A percentile compares a stretch with the other conserved stretches of the same genome.
Conservation (phyloP, 495 filamentous ascomycete species). For the Beverwykella pulmonaria region DNA sequence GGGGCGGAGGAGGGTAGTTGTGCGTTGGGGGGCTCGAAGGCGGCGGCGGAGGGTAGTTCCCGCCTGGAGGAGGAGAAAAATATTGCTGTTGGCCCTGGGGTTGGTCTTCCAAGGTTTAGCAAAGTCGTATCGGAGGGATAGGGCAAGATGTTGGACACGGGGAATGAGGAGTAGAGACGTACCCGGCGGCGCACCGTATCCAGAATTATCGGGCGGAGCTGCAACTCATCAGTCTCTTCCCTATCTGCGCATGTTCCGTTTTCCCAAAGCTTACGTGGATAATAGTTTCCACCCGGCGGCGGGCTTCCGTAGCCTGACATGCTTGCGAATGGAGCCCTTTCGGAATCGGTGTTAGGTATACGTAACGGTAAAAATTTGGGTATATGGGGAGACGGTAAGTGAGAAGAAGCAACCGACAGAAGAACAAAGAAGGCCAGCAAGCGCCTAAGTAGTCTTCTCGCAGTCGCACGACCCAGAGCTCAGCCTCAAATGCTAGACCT, state of each 20-base stretch:
- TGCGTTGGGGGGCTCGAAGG: slow-evolving; percentile 26
- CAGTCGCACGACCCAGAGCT: slow-evolving; percentile 14
- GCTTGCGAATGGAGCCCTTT: not conserved
- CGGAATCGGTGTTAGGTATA: not conserved
- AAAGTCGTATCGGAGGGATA: not conserved
- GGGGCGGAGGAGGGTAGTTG: slow-evolving; percentile 27
- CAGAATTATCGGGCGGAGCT: slow-evolving; percentile 40
- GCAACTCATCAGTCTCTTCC: slow-evolving; percentile 16
- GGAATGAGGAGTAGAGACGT: not conserved
- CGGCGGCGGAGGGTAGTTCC: slow-evolving; percentile 40
- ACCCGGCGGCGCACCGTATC: not conserved
- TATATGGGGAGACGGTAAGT: not conserved
- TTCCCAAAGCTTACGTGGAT: slow-evolving; percentile 43
- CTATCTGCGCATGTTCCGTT: not conserved
- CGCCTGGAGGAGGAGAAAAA: slow-evolving; percentile 25
- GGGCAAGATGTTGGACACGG: not conserved
- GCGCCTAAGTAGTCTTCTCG: slow-evolving; percentile 14
- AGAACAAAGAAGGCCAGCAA: not conserved
- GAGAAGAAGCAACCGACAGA: not conserved
- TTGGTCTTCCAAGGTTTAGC: slow-evolving; percentile 14
- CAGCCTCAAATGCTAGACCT: slow-evolving; percentile 28
- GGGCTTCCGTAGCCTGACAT: slow-evolving; percentile 35
- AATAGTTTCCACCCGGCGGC: slow-evolving; percentile 40
- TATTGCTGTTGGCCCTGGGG: slow-evolving; percentile 25
- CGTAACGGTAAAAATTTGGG: too few species aligned